Conservation (phyloP, 2,329 filamentous ascomycete genomes). For the Helminthosporium solani region DNA sequence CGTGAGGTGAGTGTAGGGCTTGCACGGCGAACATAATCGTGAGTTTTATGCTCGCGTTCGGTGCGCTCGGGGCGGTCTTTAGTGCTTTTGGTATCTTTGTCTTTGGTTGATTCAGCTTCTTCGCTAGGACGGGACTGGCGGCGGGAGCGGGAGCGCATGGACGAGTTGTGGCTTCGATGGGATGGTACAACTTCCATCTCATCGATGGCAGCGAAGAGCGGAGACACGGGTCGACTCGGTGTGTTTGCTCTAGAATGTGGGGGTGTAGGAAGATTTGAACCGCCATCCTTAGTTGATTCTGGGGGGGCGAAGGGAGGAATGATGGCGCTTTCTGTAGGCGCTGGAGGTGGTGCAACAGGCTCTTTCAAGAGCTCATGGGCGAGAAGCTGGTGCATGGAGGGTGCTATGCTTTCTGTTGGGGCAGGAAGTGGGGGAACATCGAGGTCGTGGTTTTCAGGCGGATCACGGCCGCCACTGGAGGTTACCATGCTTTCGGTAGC, state of each 20-base stretch:
- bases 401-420: conserved; percentile 12
- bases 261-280: conserved; percentile 24
- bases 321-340: conserved; percentile 23
- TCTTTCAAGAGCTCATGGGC: neutral
- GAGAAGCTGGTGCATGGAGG: conserved; percentile 7
- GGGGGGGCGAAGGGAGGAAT: conserved; percentile 18
- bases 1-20: conserved; percentile 33
- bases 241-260: conserved; percentile 28
- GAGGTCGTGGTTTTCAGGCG: conserved; percentile 5
- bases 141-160: conserved; percentile 12
- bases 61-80: conserved; percentile 6
- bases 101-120: conserved; percentile 6
- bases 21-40: conserved; percentile 25
- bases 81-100: conserved; percentile 23
- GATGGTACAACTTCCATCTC: conserved; percentile 37
- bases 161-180: conserved; percentile 26
- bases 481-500: conserved; percentile 12
- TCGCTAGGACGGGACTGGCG: conserved; percentile 29
- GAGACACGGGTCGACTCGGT: conserved; percentile 29
- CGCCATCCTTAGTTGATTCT: conserved; percentile 6
- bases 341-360: conserved; percentile 1
- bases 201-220: conserved; percentile 37
- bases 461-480: neutral
- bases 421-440: conserved; percentile 5
- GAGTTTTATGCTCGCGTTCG: conserved; percentile 11